These are phyloP conservation scores for Phytophthora lateralis DNA, from an alignment of 352 stramenopile species.

Conservation along the genomic window DNA sequence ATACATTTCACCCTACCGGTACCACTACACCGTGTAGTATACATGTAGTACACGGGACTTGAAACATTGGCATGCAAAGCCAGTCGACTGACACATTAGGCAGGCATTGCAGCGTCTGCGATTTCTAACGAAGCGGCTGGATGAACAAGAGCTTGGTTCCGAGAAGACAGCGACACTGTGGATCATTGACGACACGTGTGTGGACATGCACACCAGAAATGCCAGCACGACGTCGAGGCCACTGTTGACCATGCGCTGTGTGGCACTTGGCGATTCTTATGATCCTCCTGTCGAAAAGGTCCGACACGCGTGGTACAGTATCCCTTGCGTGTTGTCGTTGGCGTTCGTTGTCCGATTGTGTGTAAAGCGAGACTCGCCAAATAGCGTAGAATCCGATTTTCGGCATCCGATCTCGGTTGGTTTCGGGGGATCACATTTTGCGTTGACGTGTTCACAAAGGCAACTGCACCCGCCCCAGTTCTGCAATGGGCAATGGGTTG, in stretches of 20 bases:
- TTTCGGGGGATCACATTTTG: background rate
- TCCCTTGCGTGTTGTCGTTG: background rate
- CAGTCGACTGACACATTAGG: background rate
- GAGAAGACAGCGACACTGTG: background rate
- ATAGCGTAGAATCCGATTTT: constrained; percentile 7
- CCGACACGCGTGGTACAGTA: constrained; percentile 20
- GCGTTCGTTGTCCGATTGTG: background rate
- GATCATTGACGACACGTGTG: background rate
- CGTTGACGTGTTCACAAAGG: constrained; percentile 5
- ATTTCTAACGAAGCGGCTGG: constrained; percentile 17
- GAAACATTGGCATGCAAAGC: background rate
- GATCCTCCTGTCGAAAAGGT: constrained; percentile 9
- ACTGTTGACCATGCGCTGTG: constrained; percentile 3
- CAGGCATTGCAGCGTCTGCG: background rate
- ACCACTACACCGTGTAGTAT: too few species aligned
- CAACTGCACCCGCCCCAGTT: constrained; percentile 3
- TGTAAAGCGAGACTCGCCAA: background rate
- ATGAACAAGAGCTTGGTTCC: constrained; percentile 1
- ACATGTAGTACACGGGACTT: too few species aligned
- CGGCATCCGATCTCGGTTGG: background rate
- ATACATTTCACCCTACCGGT: too few species aligned
- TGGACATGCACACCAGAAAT: background rate
- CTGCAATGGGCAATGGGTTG: constrained; percentile 2
- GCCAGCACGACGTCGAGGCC: background rate
- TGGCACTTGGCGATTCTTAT: constrained; percentile 6